A percentile compares a stretch with the other conserved stretches of the same genome.
phyloP scores from a whole-genome alignment of 345 rosid species.

The Gossypium mustelinum region DNA sequence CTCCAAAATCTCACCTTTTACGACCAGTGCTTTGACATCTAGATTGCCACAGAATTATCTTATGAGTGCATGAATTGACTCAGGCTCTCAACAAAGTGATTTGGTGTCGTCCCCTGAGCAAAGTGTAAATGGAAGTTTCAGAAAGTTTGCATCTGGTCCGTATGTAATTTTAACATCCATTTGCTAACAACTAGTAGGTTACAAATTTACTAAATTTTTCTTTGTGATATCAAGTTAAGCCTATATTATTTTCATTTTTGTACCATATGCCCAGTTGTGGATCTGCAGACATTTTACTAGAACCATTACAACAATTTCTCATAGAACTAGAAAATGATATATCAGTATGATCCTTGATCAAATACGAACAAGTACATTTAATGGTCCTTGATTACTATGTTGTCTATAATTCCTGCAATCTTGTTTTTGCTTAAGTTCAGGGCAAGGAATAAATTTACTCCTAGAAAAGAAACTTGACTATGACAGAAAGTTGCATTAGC shows the following conservation, averaged over 20 bases:
- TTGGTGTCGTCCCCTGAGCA: conserved; percentile 30
- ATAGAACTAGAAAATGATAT: neutral
- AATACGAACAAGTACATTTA: neutral
- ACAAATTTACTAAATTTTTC: neutral
- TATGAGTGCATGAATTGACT: conserved; percentile 9
- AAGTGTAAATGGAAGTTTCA: conserved; percentile 44
- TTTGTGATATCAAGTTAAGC: neutral
- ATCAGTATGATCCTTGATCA: neutral
- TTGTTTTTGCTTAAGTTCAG: neutral
- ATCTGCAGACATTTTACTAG: neutral
- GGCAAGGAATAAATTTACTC: neutral
- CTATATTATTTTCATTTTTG: neutral
- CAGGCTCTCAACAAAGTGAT: conserved; percentile 40
- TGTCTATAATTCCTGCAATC: neutral
- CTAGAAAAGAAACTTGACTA: neutral
- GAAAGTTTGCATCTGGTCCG: conserved; percentile 43
- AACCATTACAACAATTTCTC: neutral
- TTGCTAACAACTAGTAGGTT: neutral
- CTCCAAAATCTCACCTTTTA: neutral
- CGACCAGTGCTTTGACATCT: neutral
- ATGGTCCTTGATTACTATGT: conserved; percentile 4
- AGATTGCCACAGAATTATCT: neutral
- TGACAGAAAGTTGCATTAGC: neutral
- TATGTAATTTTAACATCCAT: neutral
- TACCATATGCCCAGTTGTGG: neutral